A percentile compares a stretch with the other conserved stretches of the same genome.
phyloP scores from a whole-genome alignment of 2,329 filamentous ascomycete species.

The Amylocarpus encephaloides region DNA sequence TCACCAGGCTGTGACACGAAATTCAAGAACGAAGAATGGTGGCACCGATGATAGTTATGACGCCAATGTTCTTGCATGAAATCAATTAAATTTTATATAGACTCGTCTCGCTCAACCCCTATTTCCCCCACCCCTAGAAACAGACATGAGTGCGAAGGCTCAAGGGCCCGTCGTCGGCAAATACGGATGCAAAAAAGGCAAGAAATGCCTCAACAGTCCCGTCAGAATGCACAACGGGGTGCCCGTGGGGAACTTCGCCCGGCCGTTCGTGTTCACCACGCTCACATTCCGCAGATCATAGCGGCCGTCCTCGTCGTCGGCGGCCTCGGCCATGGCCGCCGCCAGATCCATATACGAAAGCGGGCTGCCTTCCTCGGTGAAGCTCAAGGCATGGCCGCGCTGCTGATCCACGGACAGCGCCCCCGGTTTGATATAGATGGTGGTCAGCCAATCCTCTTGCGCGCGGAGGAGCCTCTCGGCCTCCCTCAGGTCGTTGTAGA shows the following conservation, averaged over 20 bases:
- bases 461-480: constrained; percentile 35
- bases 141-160: no score
- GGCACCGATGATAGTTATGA: no score
- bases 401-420: constrained; percentile 9
- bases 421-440: neutral
- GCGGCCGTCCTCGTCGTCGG: constrained; percentile 30
- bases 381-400: constrained; percentile 37
- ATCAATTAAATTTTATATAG: no score
- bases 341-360: constrained; percentile 40
- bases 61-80: no score
- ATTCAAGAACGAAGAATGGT: no score
- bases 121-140: no score
- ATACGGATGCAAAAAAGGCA: constrained; percentile 6
- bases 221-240: constrained; percentile 1
- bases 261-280: constrained; percentile 1
- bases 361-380: constrained; percentile 34
- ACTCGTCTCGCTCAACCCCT: no score
- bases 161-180: constrained; percentile 5
- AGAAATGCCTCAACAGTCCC: constrained; percentile 4
- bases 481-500: constrained; percentile 35
- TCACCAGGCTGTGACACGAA: no score
- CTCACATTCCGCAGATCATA: constrained; percentile 1
- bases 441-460: constrained; percentile 18
- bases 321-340: constrained; percentile 44
- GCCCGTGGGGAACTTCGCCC: neutral